These are phyloP conservation scores for Aspergillus hiratsukae DNA, from an alignment of 2,329 filamentous ascomycete species.

Conservation along the genomic window DNA sequence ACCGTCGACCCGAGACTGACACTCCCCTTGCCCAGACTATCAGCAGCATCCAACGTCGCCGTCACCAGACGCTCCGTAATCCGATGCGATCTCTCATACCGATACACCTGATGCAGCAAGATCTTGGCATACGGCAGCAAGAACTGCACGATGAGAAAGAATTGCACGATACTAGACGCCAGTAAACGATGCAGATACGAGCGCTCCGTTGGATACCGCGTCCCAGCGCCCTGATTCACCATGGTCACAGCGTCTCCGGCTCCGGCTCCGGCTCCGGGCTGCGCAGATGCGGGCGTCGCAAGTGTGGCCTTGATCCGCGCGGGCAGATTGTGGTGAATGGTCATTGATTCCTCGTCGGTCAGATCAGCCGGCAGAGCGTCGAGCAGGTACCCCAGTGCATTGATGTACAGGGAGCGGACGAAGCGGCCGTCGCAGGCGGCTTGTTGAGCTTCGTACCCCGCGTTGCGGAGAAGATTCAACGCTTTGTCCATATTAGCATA, in stretches of 20 bases:
- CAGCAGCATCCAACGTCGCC: constrained; percentile 49
- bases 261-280: neutral
- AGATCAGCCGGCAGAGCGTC: constrained; percentile 31
- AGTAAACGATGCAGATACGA: constrained; percentile 58
- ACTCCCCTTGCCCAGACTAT: constrained; percentile 50
- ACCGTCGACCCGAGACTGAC: constrained; percentile 52
- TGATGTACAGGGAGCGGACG: constrained; percentile 32
- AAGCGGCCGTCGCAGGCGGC: constrained; percentile 27
- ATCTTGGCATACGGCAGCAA: constrained; percentile 58
- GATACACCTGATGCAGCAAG: constrained; percentile 51
- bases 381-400: constrained; percentile 35
- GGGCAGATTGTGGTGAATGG: constrained; percentile 26
- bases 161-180: constrained; percentile 52
- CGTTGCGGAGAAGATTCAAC: constrained; percentile 33
- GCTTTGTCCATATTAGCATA: constrained; percentile 17
- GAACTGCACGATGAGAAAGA: constrained; percentile 58
- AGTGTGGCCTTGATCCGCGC: constrained; percentile 16
- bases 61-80: constrained; percentile 57
- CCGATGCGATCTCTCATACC: constrained; percentile 63
- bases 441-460: constrained; percentile 32
- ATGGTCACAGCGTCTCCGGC: neutral
- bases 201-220: constrained; percentile 3
- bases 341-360: constrained; percentile 24
- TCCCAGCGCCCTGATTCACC: neutral
- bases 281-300: neutral